Evolutionary conservation across 441 rosid genomes (phyloP), one percentile per base, ranked within the genome.

Genomic region (Arabidopsis hybrid): DNA sequence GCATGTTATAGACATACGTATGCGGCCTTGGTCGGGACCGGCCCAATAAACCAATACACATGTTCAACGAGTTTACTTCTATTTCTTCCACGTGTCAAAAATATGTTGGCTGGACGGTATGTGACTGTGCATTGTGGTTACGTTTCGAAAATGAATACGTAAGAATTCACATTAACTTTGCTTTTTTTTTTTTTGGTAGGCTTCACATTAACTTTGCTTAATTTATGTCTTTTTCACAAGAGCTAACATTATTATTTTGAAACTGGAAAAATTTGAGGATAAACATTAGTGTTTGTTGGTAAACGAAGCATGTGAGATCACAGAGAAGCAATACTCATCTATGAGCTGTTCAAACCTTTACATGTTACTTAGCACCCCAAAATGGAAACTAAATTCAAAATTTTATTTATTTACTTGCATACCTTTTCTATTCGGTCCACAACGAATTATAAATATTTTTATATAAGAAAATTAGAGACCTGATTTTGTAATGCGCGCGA

Each of bases 11-110:
- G 16, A 6, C 12, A 40, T 32, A 35, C 5, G 26, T 21, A 26
- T 34, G 55, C 47, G 58, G 76, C 70, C 56, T 73, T 55, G 71
- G 76, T 72, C 71, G 76, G 76, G 40, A 35, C 77, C 77, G 77
- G 50, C 77, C 71, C 40, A 64, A 55, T 35, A 64, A 64, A 64
- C 35, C 39, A 55, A 56, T 34, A 6, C 70, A 45, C 58, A 45
- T 64, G 56, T 46, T 73, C 71, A 64, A 56, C 56, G 50, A 18
- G 32, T 14, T 11, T 21, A 31, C 16, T n/a, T 40, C 55, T 40
- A 9, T 38, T 64, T 45, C 1, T 7, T 8, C 39, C 12, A 64
- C 65, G 71, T 73, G 65, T 36, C 71, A 0, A 53, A 1, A 6
- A 0, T 4, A 1, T 1, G 6, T n/a, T 73, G 50, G 77, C 10